Conservation (phyloP, 2,329 filamentous ascomycete genomes). For the Amesomyces nigricolor region DNA sequence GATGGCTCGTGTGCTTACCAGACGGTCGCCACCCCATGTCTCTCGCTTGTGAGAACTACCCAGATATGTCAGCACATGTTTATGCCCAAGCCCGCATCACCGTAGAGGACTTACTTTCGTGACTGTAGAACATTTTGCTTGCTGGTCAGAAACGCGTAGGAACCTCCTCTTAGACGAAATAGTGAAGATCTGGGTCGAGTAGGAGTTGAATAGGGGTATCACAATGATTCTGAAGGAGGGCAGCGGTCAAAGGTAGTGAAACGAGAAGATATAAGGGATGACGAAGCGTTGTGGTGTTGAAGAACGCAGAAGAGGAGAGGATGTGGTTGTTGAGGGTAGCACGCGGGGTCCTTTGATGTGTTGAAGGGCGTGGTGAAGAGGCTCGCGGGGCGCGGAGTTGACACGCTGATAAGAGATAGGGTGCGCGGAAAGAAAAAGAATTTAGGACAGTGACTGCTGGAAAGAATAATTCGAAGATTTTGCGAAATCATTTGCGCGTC, state of each 20-base stretch:
- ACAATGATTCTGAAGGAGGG: neutral
- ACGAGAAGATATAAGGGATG: neutral
- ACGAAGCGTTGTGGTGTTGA: too few species aligned
- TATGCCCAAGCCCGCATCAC: constrained; percentile 24
- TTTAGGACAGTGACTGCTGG: neutral
- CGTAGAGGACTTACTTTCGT: constrained; percentile 63
- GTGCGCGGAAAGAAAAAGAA: neutral
- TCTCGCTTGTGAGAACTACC: constrained; percentile 70
- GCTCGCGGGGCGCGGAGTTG: neutral
- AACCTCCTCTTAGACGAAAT: neutral
- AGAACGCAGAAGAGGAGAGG: neutral
- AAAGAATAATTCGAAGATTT: neutral
- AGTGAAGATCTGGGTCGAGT: neutral
- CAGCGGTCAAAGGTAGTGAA: neutral
- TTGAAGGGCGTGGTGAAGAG: neutral
- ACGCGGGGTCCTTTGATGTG: neutral
- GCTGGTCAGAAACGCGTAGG: neutral
- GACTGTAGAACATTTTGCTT: constrained; percentile 80
- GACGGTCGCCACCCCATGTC: constrained; percentile 90
- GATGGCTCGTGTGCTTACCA: constrained; percentile 54
- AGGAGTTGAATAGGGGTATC: neutral
- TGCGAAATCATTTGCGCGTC: neutral
- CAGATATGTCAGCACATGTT: neutral
- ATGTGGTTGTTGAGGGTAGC: neutral
- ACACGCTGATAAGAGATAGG: constrained; percentile 2